Evolutionary conservation across 495 filamentous ascomycete genomes (phyloP), one percentile per base, ranked within the genome.

Genomic region (Achaetomiella virescens): DNA sequence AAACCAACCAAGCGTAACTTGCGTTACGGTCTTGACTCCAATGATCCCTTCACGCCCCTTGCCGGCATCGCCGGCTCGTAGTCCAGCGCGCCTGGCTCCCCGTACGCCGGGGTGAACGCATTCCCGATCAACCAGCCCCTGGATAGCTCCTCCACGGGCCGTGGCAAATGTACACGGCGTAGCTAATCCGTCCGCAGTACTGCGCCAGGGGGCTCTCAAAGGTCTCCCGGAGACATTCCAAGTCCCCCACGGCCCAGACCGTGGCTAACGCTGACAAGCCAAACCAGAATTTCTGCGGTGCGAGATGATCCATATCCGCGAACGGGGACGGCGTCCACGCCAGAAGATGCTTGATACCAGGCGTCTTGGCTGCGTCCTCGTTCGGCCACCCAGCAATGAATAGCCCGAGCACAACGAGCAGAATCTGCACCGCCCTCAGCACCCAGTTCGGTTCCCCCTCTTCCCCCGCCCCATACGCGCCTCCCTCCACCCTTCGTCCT

Each of bases 181-280:
- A 85, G 31, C 79, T 82, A 60, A 84, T 80, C 22, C 78, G 75
- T 37, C 82, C 84, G 14, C 82, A 74, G 60, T 86, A 86, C 61
- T 84, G 83, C 20, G 81, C 80, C 0, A 85, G 43, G 0, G 70
- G 64, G 38, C 77, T 77, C 42, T 74, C 77, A 66, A 86, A 83
- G 36, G 84, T 60, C 29, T 65, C 67, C 55, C 80, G 77, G 54
- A 85, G 70, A 10, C 48, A 31, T 0, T 62, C 65, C 38, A 81
- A 73, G 46, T 82, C 78, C 35, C 79, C 80, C 58, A 79, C 75
- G 24, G 76, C 73, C 58, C 75, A 76, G 12, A 85, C 81, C 27
- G 81, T 77, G 33, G 81, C 67, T 12, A 78, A 69, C 1, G 81
- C 82, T 7, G 75, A 79, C 21, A 86, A 59, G 8, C 68, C 72